phyloP scores from a whole-genome alignment of 2,329 filamentous ascomycete genomes.

The Stylonectria norvegica region DNA sequence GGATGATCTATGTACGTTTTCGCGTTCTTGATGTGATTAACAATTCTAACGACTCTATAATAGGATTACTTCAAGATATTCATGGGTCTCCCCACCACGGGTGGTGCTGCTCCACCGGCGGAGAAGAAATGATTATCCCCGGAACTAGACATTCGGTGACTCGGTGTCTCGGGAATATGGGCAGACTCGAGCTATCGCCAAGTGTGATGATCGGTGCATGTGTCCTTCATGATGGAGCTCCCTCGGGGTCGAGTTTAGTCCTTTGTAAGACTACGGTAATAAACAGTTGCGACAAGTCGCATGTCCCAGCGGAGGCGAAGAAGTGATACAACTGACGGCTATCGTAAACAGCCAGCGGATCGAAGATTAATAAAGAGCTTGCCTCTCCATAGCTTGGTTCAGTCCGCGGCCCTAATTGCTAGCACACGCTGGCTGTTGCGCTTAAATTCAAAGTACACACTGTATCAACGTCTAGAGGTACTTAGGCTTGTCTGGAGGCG shows the following conservation, averaged over 20 bases:
- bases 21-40: not conserved
- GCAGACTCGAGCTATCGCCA: no score
- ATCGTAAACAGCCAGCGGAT: not conserved
- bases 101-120: slow-evolving; percentile 57
- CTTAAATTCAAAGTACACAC: no score
- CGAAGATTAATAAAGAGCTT: no score
- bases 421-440: no score
- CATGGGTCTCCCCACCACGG: slow-evolving; percentile 82
- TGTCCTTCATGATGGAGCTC: no score
- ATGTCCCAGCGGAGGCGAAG: not conserved
- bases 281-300: not conserved
- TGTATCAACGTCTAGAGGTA: no score
- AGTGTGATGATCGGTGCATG: no score
- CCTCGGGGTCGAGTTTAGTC: not conserved
- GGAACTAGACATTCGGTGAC: not conserved
- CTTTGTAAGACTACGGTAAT: not conserved
- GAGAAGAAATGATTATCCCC: slow-evolving; percentile 42
- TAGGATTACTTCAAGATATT: slow-evolving; percentile 86
- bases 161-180: slow-evolving; percentile 1
- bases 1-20: slow-evolving; percentile 77
- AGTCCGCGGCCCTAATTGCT: no score
- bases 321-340: not conserved
- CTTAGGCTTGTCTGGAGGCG: no score
- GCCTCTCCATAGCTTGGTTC: no score
- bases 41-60: not conserved